phyloP scores from a whole-genome alignment of 2,329 filamentous ascomycete species.

The Phaeophleospora eucalypticola region DNA sequence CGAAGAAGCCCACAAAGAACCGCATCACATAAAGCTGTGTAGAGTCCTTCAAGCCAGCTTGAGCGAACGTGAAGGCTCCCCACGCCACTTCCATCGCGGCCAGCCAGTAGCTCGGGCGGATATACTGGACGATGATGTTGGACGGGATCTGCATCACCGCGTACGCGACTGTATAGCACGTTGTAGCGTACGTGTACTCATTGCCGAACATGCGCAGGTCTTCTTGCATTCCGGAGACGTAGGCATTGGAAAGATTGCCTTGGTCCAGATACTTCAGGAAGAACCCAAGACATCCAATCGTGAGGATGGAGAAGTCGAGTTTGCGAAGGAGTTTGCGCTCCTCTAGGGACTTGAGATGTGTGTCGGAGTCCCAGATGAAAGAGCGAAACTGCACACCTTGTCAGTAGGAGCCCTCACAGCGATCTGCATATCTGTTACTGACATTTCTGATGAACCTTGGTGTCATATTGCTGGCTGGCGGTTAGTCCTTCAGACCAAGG shows the following conservation, averaged over 20 bases:
- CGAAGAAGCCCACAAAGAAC: constrained; percentile 11
- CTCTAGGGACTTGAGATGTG: constrained; percentile 43
- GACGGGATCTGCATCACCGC: constrained; percentile 34
- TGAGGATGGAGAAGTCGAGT: constrained; percentile 37
- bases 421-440: not conserved
- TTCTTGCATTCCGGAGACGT: constrained; percentile 47
- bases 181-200: not conserved
- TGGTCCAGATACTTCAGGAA: constrained; percentile 49
- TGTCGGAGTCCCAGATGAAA: constrained; percentile 52
- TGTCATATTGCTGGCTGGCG: not conserved
- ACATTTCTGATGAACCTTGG: not conserved
- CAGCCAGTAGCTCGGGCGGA: constrained; percentile 48
- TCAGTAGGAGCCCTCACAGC: not conserved
- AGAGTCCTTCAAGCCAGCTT: constrained; percentile 8
- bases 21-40: constrained; percentile 11
- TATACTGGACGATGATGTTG: constrained; percentile 49
- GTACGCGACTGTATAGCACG: constrained; percentile 26
- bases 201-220: constrained; percentile 52
- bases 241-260: constrained; percentile 40
- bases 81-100: constrained; percentile 46
- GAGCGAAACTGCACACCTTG: constrained; percentile 17
- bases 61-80: constrained; percentile 45
- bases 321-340: constrained; percentile 49
- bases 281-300: constrained; percentile 33
- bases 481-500: too few species aligned